Conservation (phyloP, 225 moss, liverwort and hornwort genomes). For the Marchantia paleacea region DNA sequence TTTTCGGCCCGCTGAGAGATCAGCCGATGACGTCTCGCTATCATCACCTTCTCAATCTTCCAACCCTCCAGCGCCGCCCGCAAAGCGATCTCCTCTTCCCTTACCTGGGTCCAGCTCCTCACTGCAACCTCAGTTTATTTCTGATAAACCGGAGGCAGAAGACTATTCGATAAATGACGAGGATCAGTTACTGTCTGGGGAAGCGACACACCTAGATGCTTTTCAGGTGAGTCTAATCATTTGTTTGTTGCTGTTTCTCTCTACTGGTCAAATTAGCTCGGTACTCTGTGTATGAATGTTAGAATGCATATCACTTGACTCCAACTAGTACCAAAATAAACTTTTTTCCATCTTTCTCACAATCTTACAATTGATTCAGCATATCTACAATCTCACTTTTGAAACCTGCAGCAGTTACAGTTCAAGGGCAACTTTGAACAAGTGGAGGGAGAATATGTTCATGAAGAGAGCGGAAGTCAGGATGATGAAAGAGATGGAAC, state of each 20-base stretch:
- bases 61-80: slow-evolving; percentile 36
- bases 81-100: slow-evolving; percentile 36
- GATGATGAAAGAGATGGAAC: slow-evolving; percentile 29
- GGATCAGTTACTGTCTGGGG: slow-evolving; percentile 11
- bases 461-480: not conserved
- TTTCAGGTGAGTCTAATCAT: slow-evolving; percentile 16
- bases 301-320: too few relatives aligned
- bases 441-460: not conserved
- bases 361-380: not conserved
- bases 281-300: too few relatives aligned
- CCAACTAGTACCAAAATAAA: too few relatives aligned
- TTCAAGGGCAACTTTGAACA: slow-evolving; percentile 4
- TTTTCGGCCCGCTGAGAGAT: slow-evolving; percentile 33
- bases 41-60: slow-evolving; percentile 26
- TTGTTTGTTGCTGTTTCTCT: not conserved
- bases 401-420: not conserved
- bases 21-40: slow-evolving; percentile 17
- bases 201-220: not conserved
- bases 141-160: slow-evolving; percentile 1
- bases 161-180: slow-evolving; percentile 2
- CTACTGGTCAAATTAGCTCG: not conserved
- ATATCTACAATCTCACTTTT: too few relatives aligned
- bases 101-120: slow-evolving; percentile 9
- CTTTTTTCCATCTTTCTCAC: not conserved
- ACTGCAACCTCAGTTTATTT: not conserved